phyloP scores from a whole-genome alignment of 768 basidiomycete species.

The Lentinula sp. region DNA sequence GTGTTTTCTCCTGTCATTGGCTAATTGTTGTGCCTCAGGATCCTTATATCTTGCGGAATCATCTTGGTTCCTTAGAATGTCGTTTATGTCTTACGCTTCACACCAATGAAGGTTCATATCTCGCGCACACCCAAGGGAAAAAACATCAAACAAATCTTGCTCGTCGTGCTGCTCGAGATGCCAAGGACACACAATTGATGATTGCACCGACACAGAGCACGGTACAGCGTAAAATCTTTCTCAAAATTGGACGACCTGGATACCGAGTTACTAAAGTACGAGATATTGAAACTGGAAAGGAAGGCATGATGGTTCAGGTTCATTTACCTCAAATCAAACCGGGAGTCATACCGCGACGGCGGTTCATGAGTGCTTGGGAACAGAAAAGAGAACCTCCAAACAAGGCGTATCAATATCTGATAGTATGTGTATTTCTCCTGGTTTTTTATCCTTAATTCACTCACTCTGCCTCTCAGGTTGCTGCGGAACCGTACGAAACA shows the following conservation, averaged over 20 bases:
- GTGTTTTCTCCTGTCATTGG: not conserved
- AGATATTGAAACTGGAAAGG: slow-evolving; percentile 83
- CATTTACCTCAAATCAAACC: slow-evolving; percentile 92
- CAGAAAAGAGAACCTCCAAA: slow-evolving; percentile 94
- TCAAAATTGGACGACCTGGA: slow-evolving; percentile 95
- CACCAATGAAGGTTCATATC: slow-evolving; percentile 99
- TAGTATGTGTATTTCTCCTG: slow-evolving; percentile 50
- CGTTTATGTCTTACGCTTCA: slow-evolving; percentile 95
- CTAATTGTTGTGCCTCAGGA: slow-evolving; percentile 46
- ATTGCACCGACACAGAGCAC: slow-evolving; percentile 75
- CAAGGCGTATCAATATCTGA: slow-evolving; percentile 94
- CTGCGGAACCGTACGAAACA: slow-evolving; percentile 98
- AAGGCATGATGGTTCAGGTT: slow-evolving; percentile 97
- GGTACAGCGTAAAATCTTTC: slow-evolving; percentile 88
- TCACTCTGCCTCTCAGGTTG: slow-evolving; percentile 53
- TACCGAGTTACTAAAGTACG: slow-evolving; percentile 97
- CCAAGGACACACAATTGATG: slow-evolving; percentile 89
- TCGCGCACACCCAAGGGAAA: slow-evolving; percentile 98
- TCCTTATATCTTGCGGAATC: slow-evolving; percentile 97
- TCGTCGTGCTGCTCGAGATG: slow-evolving; percentile 93
- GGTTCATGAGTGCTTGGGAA: slow-evolving; percentile 98
- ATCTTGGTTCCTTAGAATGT: slow-evolving; percentile 97
- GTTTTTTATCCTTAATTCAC: slow-evolving; percentile 12
- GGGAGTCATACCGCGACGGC: slow-evolving; percentile 74
- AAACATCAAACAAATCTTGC: slow-evolving; percentile 99